Evolutionary conservation across 1,284 basidiomycete genomes (phyloP), one percentile per base, ranked within the genome.

Genomic region (Ganoderma leucocontextum): DNA sequence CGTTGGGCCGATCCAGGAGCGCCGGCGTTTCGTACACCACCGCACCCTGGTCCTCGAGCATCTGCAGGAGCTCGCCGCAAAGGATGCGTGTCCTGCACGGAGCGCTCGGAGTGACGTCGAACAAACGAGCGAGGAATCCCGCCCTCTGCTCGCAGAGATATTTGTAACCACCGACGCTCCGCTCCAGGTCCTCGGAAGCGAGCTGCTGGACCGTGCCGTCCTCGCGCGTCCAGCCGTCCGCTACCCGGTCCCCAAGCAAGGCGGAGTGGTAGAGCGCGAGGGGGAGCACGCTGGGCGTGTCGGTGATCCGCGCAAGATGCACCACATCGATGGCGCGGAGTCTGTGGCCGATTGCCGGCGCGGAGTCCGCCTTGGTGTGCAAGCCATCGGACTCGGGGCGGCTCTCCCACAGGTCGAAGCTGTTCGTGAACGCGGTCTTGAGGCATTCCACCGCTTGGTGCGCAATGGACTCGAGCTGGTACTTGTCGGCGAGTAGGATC

Each of bases 211-310:
- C 52, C 22, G 5, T 57, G 33, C 55, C 35, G 19, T 35, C 57
- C 9, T 39, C 36, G 33, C 36, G 6, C 17, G 38, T 38, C 60
- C 53, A 60, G 3, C 58, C 62, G 13, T 67, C 33, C 1, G 42
- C 12, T 3, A 61, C 47, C 4, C 15, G 19, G 7, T 35, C 62
- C 12, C 47, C 57, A 38, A 61, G 57, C 4, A 64, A 19, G 29
- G 61, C 55, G 25, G 61, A 67, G 22, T 33, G 44, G 42, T 67
- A 67, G 33, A 61, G 41, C 4, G 63, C 67, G 42, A 59, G 52
- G 9, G 67, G 63, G 2, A 64, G 57, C 42, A 68, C 64, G 29
- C 12, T 19, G 22, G 57, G 44, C 33, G 33, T 60, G 55, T 63
- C 25, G 35, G 61, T 63, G n/a, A 63, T 38, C 33, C 57, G 22